Evolutionary conservation across 1,284 basidiomycete species (phyloP).

Genomic region (Apiotrichum gamsii): DNA sequence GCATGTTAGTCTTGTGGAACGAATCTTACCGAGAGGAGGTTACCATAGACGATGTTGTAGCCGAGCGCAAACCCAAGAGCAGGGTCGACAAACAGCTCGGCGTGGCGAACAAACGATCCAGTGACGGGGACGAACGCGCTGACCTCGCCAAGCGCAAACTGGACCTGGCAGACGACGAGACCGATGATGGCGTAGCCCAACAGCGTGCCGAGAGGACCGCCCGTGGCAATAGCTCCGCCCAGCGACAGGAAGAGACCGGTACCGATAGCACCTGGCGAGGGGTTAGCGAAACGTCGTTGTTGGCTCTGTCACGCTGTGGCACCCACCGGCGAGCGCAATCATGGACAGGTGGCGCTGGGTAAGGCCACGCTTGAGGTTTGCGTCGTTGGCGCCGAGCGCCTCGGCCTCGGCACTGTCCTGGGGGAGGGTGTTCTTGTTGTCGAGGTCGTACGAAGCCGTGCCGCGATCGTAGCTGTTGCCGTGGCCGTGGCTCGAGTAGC

Average conservation of each 20-base stretch:
- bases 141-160: slow-evolving; percentile 27
- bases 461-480: too few species aligned
- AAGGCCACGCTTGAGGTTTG: slow-evolving; percentile 22
- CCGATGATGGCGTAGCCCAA: slow-evolving; percentile 21
- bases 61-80: slow-evolving; percentile 32
- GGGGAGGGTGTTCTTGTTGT: too few species aligned
- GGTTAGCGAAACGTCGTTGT: too few species aligned
- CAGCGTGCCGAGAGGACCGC: slow-evolving; percentile 45
- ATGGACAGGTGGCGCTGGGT: slow-evolving; percentile 28
- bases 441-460: too few species aligned
- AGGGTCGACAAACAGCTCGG: slow-evolving; percentile 27
- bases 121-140: slow-evolving; percentile 22
- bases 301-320: too few species aligned
- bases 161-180: slow-evolving; percentile 24
- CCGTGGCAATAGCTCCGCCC: slow-evolving; percentile 51
- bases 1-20: too few species aligned
- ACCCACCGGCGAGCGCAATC: slow-evolving; percentile 30
- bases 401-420: neutral
- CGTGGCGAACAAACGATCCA: slow-evolving; percentile 26
- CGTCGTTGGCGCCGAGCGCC: slow-evolving; percentile 4
- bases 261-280: slow-evolving; percentile 11
- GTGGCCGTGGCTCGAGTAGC: too few species aligned
- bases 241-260: slow-evolving; percentile 75
- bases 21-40: slow-evolving; percentile 21
- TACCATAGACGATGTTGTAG: slow-evolving; percentile 30